These are phyloP conservation scores for Penicillium sp. DNA, from an alignment of 2,329 filamentous ascomycete genomes.

Conservation along the genomic window DNA sequence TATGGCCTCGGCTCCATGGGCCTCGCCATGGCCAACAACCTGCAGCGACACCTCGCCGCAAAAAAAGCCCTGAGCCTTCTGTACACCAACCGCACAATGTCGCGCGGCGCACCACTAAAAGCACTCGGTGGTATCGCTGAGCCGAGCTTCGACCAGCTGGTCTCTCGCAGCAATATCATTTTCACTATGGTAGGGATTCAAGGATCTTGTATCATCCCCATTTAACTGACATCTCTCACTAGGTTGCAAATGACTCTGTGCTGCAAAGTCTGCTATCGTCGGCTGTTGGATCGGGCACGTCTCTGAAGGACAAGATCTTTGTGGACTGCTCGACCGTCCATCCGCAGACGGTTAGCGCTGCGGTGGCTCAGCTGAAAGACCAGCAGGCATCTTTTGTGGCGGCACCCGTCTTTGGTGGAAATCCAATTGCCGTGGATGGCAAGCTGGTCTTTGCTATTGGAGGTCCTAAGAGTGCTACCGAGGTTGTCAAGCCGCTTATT, in stretches of 20 bases:
- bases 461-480: constrained; percentile 35
- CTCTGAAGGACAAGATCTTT: constrained; percentile 70
- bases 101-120: constrained; percentile 38
- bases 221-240: constrained; percentile 13
- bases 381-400: constrained; percentile 39
- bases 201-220: background rate
- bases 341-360: constrained; percentile 60
- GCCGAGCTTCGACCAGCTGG: constrained; percentile 33
- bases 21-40: constrained; percentile 45
- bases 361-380: constrained; percentile 33
- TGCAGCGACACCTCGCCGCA: constrained; percentile 40
- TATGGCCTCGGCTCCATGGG: constrained; percentile 48
- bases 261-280: constrained; percentile 32
- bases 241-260: constrained; percentile 44
- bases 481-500: constrained; percentile 41
- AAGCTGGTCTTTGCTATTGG: constrained; percentile 48
- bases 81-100: constrained; percentile 44
- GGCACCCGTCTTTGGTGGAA: constrained; percentile 47
- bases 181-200: constrained; percentile 36
- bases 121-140: constrained; percentile 35
- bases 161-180: constrained; percentile 39
- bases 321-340: constrained; percentile 86
- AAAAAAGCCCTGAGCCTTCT: constrained; percentile 34
- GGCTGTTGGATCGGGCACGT: constrained; percentile 24
- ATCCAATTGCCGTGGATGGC: constrained; percentile 44